phyloP scores from a whole-genome alignment of 345 rosid genomes.

The Cardamine occulta region DNA sequence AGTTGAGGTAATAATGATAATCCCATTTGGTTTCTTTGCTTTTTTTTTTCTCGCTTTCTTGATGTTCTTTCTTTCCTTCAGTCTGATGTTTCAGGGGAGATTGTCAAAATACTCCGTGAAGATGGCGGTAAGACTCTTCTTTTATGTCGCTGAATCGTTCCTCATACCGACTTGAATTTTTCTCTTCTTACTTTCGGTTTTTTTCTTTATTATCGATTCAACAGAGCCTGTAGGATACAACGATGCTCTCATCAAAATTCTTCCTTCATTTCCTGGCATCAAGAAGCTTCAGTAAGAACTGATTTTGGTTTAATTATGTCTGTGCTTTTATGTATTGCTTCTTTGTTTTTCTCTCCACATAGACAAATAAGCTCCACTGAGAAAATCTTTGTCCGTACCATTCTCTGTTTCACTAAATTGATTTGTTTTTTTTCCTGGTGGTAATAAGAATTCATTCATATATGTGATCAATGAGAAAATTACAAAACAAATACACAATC shows the following conservation, averaged over 20 bases:
- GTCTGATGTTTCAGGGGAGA: conserved; percentile 78
- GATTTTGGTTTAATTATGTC: neutral
- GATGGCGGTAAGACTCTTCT: conserved; percentile 65
- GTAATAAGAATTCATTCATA: conserved; percentile 25
- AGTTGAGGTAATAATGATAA: conserved; percentile 52
- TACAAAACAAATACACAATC: conserved; percentile 24
- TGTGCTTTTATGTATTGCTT: conserved; percentile 17
- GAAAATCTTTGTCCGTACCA: neutral
- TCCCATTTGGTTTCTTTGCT: neutral
- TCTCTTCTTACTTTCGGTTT: neutral
- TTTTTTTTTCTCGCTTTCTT: neutral
- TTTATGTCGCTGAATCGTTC: neutral
- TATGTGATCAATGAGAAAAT: conserved; percentile 11
- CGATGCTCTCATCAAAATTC: conserved; percentile 74
- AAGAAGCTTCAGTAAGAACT: conserved; percentile 67
- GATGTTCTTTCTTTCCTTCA: conserved; percentile 37
- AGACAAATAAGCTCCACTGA: neutral
- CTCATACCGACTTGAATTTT: neutral
- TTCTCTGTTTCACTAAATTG: conserved; percentile 20
- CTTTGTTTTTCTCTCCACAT: conserved; percentile 7
- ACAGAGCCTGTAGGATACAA: conserved; percentile 87
- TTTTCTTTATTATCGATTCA: neutral
- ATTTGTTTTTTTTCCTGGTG: neutral
- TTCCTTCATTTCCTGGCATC: conserved; percentile 85
- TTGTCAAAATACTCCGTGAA: conserved; percentile 65